phyloP scores from a whole-genome alignment of 1,139 yeast genomes.

The Nakaseomyces bracarensis region DNA sequence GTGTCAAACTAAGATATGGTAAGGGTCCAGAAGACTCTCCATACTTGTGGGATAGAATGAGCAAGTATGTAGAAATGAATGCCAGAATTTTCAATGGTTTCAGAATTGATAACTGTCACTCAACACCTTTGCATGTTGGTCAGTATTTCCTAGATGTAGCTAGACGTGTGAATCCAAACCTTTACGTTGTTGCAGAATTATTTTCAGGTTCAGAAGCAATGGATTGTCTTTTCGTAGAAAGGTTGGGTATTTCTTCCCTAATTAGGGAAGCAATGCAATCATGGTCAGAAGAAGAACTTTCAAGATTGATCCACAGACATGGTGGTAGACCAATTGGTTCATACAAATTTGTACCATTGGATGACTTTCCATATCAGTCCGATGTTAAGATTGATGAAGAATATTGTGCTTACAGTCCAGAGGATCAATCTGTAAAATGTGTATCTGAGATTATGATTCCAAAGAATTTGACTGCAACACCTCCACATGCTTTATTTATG shows the following conservation, averaged over 20 bases:
- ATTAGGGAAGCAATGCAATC: slow-evolving; percentile 98
- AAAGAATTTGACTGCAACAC: slow-evolving; percentile 50
- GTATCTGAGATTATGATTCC: slow-evolving; percentile 60
- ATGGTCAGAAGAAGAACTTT: slow-evolving; percentile 77
- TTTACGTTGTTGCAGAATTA: slow-evolving; percentile 89
- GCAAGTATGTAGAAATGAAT: slow-evolving; percentile 59
- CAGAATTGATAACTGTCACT: slow-evolving; percentile 90
- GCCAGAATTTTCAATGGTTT: slow-evolving; percentile 83
- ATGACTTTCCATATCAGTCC: slow-evolving; percentile 61
- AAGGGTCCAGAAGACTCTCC: slow-evolving; percentile 72
- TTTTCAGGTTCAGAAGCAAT: slow-evolving; percentile 87
- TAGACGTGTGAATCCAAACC: slow-evolving; percentile 69
- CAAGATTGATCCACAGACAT: slow-evolving; percentile 79
- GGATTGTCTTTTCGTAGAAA: slow-evolving; percentile 85
- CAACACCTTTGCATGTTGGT: slow-evolving; percentile 93
- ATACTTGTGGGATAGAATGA: slow-evolving; percentile 81
- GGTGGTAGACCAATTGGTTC: slow-evolving; percentile 97
- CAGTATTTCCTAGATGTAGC: slow-evolving; percentile 84
- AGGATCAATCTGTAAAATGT: slow-evolving; percentile 28
- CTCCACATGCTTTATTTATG: slow-evolving; percentile 92
- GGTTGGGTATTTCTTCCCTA: slow-evolving; percentile 78
- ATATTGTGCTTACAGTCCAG: slow-evolving; percentile 18
- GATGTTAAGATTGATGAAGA: slow-evolving; percentile 35
- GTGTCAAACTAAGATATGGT: slow-evolving; percentile 89
- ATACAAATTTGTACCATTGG: slow-evolving; percentile 65